Evolutionary conservation across 2,329 filamentous ascomycete species (phyloP), one percentile per base, ranked within the genome.

Genomic region (Colletotrichum sp.): DNA sequence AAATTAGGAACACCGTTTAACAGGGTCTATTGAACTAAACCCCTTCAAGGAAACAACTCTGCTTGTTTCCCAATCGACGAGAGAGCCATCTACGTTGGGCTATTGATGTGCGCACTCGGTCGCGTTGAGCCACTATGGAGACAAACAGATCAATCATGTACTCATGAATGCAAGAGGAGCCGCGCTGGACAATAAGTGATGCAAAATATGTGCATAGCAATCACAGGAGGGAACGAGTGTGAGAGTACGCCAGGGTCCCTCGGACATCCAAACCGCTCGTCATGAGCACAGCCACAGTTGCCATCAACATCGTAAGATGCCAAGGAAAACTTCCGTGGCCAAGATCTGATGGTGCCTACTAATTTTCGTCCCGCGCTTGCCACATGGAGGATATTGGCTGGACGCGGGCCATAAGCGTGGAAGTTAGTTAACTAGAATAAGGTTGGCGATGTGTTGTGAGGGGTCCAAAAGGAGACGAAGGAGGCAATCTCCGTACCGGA

Each of bases 261-360:
- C 9, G 3, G 39, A 3, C 11, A 13, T 52, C 12, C 44, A 8
- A 5, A 0, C 11, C 1, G 30, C 16, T 34, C 27, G 30, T 61
- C 28, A 32, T 22, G 1, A 25, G 28, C 59, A 69, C 22, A 65
- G 19, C n/a, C 34, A 7, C 27, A 16, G 30, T 8, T 13, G 4
- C 25, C 15, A 48, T 55, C 39, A 52, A 65, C 34, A 73, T 75
- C 73, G 73, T 73, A 73, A 73, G 70, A 75, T 73, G 73, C 70
- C 73, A 75, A 75, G 73, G 11, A 39, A 52, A 65, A 15, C 15
- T 27, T 6, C n/a, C 19, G 59, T 2, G 12, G 74, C 70, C 74
- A 75, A 70, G 57, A 11, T 28, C 15, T 28, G 8, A 16, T 15
- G 30, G 36, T 16, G 28, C 6, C 48, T 48, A 22, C 27, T n/a